Percentiles rank a stretch among this genome's conserved stretches.
Conservation (phyloP, 225 moss, liverwort and hornwort genomes). For the Polytrichum formosum region DNA sequence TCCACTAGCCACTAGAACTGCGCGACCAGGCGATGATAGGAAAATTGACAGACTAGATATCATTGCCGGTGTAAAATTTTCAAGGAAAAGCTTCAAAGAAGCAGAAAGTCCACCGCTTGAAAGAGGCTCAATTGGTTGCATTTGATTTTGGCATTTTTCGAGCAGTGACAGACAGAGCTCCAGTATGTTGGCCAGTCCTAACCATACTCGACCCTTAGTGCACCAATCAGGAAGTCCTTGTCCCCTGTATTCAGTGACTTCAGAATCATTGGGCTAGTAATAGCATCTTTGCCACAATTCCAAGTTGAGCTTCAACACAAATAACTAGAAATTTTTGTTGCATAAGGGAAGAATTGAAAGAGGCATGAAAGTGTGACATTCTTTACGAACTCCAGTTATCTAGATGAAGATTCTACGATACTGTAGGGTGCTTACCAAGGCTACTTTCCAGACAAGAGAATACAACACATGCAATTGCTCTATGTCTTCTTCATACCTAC, state of each 20-base stretch:
- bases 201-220: slow-evolving; percentile 67
- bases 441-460: too few relatives aligned
- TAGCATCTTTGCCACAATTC: too few relatives aligned
- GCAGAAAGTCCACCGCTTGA: slow-evolving; percentile 27
- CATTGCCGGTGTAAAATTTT: slow-evolving; percentile 44
- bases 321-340: too few relatives aligned
- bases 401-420: too few relatives aligned
- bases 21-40: slow-evolving; percentile 52
- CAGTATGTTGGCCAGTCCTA: slow-evolving; percentile 60
- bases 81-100: slow-evolving; percentile 29
- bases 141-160: slow-evolving; percentile 37
- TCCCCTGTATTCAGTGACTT: slow-evolving; percentile 44
- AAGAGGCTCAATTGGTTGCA: slow-evolving; percentile 26
- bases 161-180: slow-evolving; percentile 47
- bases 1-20: slow-evolving; percentile 52
- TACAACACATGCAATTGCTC: too few relatives aligned
- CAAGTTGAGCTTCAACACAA: too few relatives aligned
- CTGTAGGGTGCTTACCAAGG: too few relatives aligned
- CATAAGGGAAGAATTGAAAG: too few relatives aligned
- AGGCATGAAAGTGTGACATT: too few relatives aligned
- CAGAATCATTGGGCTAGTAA: too few relatives aligned
- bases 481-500: too few relatives aligned
- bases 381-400: too few relatives aligned
- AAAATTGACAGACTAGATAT: slow-evolving; percentile 43
- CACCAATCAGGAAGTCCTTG: slow-evolving; percentile 77